phyloP scores from a whole-genome alignment of 2,329 filamentous ascomycete genomes.

The Penicillium verrucosum region DNA sequence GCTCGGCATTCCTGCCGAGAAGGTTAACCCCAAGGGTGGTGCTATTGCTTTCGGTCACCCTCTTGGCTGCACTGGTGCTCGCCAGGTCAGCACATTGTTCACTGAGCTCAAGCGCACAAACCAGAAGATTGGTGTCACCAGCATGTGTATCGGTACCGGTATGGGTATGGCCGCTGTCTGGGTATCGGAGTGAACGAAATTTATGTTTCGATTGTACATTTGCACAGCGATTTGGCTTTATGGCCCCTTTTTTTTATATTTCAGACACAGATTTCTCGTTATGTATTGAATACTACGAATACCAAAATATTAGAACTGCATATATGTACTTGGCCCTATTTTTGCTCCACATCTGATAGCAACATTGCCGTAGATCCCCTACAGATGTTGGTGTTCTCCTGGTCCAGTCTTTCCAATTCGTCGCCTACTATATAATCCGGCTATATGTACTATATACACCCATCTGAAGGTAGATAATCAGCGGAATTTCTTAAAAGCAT shows the following conservation, averaged over 20 bases:
- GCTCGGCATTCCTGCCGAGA: conserved; percentile 74
- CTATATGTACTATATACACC: not conserved
- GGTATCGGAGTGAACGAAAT: conserved; percentile 73
- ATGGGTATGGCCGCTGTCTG: conserved; percentile 98
- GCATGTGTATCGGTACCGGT: conserved; percentile 94
- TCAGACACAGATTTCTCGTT: conserved; percentile 13
- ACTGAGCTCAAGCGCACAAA: conserved; percentile 83
- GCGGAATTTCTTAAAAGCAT: conserved; percentile 63
- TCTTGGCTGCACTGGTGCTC: conserved; percentile 86
- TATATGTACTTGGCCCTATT: not conserved
- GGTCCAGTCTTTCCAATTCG: too few species aligned
- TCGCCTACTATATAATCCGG: not conserved
- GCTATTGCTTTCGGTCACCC: conserved; percentile 96
- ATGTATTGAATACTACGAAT: conserved; percentile 25
- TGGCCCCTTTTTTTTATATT: conserved; percentile 10
- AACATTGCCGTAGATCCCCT: not conserved
- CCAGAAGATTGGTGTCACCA: conserved; percentile 84
- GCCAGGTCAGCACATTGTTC: conserved; percentile 87
- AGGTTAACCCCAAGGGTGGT: conserved; percentile 96
- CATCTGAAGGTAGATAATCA: not conserved
- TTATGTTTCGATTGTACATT: conserved; percentile 15
- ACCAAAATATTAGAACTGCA: conserved; percentile 19
- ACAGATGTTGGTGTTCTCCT: too few species aligned
- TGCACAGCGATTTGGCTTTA: conserved; percentile 24
- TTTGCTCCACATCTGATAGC: not conserved